Evolutionary conservation across 1,139 yeast genomes (phyloP).

Genomic region (Yamadazyma membranifaciens): DNA sequence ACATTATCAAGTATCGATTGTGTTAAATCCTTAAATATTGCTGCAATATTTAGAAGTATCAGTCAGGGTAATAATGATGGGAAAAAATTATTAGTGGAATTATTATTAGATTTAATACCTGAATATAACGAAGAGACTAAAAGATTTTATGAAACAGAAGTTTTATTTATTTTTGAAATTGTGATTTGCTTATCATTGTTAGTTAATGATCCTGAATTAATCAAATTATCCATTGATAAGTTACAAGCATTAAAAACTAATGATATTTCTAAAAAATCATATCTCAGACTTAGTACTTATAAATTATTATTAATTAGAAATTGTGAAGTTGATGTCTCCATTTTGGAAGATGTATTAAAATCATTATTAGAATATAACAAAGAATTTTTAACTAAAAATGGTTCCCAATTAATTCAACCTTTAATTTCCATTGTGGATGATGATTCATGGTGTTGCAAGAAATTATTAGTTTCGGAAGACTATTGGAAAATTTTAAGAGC

Average conservation of each 20-base stretch:
- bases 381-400: conserved; percentile 43
- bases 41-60: conserved; percentile 47
- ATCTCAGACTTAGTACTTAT: conserved; percentile 37
- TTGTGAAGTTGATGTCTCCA: conserved; percentile 17
- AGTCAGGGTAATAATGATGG: conserved; percentile 30
- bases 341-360: conserved; percentile 23
- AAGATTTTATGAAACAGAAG: conserved; percentile 52
- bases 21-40: conserved; percentile 62
- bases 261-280: conserved; percentile 29
- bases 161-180: conserved; percentile 55
- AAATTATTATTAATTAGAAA: conserved; percentile 41
- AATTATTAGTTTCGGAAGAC: conserved; percentile 43
- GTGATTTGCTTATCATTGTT: conserved; percentile 50
- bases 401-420: conserved; percentile 53
- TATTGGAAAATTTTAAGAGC: conserved; percentile 66
- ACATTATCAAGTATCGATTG: conserved; percentile 84
- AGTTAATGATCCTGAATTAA: conserved; percentile 37
- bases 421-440: conserved; percentile 50
- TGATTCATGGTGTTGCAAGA: conserved; percentile 45
- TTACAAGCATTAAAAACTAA: conserved; percentile 16
- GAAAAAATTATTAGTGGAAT: conserved; percentile 18
- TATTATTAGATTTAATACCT: conserved; percentile 33
- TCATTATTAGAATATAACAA: conserved; percentile 30
- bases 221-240: conserved; percentile 22
- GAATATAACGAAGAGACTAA: conserved; percentile 31